Base-by-base conservation (phyloP, 345 rosid species). In the Eucalyptus erythrocorys region DNA sequence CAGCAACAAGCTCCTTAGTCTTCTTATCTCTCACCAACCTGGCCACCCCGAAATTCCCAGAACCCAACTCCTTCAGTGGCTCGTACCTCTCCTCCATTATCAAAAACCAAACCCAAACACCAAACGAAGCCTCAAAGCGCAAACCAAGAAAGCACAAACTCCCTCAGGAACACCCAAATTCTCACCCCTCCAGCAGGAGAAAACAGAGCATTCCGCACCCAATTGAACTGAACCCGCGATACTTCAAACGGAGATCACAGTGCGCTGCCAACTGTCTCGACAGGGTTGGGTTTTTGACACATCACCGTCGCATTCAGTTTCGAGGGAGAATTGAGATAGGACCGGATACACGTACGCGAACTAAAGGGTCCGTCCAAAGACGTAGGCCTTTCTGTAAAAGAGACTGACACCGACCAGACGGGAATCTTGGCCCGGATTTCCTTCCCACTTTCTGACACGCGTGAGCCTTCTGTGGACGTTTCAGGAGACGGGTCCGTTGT, bases 31-130 rank as follows among this genome's bases (percentile, higher is more conserved):
- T 93, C 53, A 94, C 97, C 90, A 97, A 89, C 89, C 96, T 95
- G 0, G 99, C 99, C 85, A 97, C 99, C 76, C 99, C 99, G 68
- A 96, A 97, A 89, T 96, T 97, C 85, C 99, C 99, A 5, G 97
- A 91, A 13, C 99, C 99, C 48, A 97, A 95, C 76, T 97, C 95
- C 90, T 94, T 95, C 45, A 97, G 21, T 45, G 97, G 94, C 92
- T 96, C 99, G 82, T 95, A 97, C 89, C 94, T 91, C 90, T 92
- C 95, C 92, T 92, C 95, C 93, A 89, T 92, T 91, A n/a, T 86
- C 76, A 26, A 79, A 55, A 85, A 85, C 22, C 30, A 61, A 51
- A 64, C 42, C 45, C 37, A 47, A 27, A 15, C 86, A 30, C 34
- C 40, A 30, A 45, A 37, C 45, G 40, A 71, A 5, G 57, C 57